Percentiles rank a stretch among this genome's conserved stretches.
These are phyloP conservation scores for Cucurbita argyrosperma DNA, from an alignment of 306 rosid genomes.

Conservation along the genomic window DNA sequence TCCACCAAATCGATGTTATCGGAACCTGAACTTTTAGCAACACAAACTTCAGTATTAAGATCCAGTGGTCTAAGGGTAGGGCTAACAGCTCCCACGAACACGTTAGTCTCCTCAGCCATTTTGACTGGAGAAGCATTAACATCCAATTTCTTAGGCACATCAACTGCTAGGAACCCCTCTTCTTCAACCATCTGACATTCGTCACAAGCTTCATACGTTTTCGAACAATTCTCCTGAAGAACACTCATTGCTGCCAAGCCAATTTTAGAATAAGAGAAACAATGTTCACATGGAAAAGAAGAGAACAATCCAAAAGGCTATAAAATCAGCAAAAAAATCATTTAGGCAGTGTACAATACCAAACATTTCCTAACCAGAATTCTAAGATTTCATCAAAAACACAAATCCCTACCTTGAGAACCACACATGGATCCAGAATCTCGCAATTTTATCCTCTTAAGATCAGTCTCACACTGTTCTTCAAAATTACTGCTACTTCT, in stretches of 20 bases:
- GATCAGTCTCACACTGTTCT: constrained; percentile 22
- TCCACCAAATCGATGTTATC: constrained; percentile 15
- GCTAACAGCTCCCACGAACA: neutral
- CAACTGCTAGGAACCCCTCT: constrained; percentile 29
- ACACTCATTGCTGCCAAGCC: constrained; percentile 23
- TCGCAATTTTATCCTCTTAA: constrained; percentile 51
- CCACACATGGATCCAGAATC: constrained; percentile 49
- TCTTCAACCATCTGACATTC: constrained; percentile 18
- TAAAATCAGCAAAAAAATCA: neutral
- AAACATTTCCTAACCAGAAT: neutral
- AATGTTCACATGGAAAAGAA: neutral
- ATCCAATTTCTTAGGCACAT: constrained; percentile 21
- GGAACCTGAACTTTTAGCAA: constrained; percentile 15
- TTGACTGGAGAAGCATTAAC: constrained; percentile 23
- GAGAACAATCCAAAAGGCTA: neutral
- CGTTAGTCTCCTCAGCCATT: constrained; percentile 11
- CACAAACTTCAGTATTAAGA: constrained; percentile 36
- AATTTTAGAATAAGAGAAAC: neutral
- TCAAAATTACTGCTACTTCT: constrained; percentile 20
- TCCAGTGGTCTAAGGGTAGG: constrained; percentile 19
- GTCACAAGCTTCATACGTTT: constrained; percentile 20
- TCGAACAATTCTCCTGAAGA: constrained; percentile 1
- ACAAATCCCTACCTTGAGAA: constrained; percentile 32
- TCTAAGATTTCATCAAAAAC: neutral
- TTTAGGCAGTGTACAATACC: neutral